Conservation (phyloP, 371 early-diverging fungal species). For the Rhizopus delemar region DNA sequence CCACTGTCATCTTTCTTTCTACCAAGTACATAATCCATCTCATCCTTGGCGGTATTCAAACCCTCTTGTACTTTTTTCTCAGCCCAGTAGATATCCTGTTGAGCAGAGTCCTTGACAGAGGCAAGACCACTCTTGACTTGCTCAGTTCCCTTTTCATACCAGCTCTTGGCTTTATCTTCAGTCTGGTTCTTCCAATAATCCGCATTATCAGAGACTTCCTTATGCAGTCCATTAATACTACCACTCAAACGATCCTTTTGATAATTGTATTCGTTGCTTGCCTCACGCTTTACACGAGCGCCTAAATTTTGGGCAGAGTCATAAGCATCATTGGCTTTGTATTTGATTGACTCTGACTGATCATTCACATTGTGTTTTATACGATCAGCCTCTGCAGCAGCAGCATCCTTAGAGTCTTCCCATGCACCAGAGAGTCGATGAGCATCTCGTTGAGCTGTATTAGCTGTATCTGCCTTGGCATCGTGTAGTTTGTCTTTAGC, state of each 20-base stretch:
- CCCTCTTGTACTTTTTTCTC: conserved; percentile 18
- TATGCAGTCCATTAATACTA: background rate
- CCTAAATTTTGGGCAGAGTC: background rate
- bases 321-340: no score
- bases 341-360: no score
- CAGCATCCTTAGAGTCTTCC: conserved; percentile 9
- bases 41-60: conserved; percentile 14
- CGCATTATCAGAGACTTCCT: conserved; percentile 10
- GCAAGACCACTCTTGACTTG: conserved; percentile 14
- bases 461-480: no score
- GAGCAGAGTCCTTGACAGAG: conserved; percentile 9
- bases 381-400: conserved; percentile 12
- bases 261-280: conserved; percentile 3
- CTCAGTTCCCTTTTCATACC: conserved; percentile 17
- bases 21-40: conserved; percentile 14
- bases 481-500: no score
- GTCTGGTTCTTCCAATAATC: conserved; percentile 15
- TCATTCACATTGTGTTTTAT: no score
- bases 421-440: no score
- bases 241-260: conserved; percentile 2
- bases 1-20: conserved; percentile 6
- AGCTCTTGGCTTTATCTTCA: conserved; percentile 19
- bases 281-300: conserved; percentile 10
- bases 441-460: background rate
- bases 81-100: conserved; percentile 22